Percentiles rank a stretch among this genome's conserved stretches.
Evolutionary conservation across 768 basidiomycete species (phyloP).

Genomic region (Dacryopinax primogenitus): DNA sequence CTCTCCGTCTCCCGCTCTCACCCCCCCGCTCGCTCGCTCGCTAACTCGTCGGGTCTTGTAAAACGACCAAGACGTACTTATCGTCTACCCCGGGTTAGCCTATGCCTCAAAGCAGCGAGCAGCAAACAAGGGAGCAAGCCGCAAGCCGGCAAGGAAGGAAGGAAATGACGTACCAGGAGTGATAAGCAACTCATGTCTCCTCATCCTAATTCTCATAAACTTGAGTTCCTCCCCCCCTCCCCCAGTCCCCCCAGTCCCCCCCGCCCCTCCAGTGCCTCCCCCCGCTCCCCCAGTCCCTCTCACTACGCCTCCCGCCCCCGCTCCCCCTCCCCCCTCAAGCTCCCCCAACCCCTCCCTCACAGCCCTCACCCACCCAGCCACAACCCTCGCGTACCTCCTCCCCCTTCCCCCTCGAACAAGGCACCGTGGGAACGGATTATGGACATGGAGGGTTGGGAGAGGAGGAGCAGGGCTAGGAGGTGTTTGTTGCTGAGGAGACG

Average conservation of each 20-base stretch:
- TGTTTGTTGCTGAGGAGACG: not conserved
- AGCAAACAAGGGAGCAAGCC: no score
- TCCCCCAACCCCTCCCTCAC: not conserved
- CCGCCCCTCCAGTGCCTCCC: not conserved
- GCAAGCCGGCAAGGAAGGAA: no score
- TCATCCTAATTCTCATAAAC: not conserved
- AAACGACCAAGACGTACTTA: not conserved
- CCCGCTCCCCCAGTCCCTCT: no score
- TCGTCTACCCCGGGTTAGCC: not conserved
- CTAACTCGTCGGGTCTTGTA: not conserved
- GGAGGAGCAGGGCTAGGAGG: not conserved
- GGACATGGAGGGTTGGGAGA: not conserved
- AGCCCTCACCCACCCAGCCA: not conserved
- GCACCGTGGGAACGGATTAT: not conserved
- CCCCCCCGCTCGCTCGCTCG: no score
- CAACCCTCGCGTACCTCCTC: not conserved
- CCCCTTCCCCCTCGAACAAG: not conserved
- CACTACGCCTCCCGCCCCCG: no score
- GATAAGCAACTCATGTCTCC: conserved; percentile 6
- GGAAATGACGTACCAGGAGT: not conserved
- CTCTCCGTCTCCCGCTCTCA: no score
- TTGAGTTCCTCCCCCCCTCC: not conserved
- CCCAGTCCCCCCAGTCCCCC: not conserved
- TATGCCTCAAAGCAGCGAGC: not conserved
- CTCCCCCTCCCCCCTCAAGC: not conserved